Evolutionary conservation across 805 yeast species (phyloP).

Genomic region (Candida broadrunensis): DNA sequence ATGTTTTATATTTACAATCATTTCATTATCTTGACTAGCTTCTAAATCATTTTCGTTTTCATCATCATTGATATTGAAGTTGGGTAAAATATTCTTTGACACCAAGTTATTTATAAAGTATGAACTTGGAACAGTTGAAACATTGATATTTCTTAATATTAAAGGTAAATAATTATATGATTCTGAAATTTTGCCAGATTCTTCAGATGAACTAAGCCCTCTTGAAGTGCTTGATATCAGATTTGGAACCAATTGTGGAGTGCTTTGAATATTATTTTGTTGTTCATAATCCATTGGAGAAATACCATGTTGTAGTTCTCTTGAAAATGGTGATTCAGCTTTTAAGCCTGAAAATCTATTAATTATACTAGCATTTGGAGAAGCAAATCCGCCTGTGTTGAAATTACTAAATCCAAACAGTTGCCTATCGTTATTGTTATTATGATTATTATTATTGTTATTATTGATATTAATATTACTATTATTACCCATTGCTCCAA

Average conservation of each 20-base stretch:
- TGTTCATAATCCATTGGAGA: slow-evolving; percentile 16
- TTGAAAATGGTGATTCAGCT: slow-evolving; percentile 16
- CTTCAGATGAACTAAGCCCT: slow-evolving; percentile 1
- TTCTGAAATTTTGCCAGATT: slow-evolving; percentile 17
- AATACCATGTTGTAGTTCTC: slow-evolving; percentile 11
- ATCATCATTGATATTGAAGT: slow-evolving; percentile 32
- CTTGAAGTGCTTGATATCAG: slow-evolving; percentile 1
- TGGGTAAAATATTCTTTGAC: slow-evolving; percentile 14
- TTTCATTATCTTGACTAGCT: slow-evolving; percentile 23
- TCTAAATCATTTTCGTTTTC: slow-evolving; percentile 34
- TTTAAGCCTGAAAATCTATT: slow-evolving; percentile 8
- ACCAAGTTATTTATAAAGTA: slow-evolving; percentile 36
- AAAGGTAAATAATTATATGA: slow-evolving; percentile 66
- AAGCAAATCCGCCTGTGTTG: slow-evolving; percentile 13
- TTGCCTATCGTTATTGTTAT: slow-evolving; percentile 2
- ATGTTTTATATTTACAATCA: slow-evolving; percentile 23
- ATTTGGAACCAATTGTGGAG: not conserved
- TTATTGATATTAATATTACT: not conserved
- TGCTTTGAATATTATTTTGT: slow-evolving; percentile 3
- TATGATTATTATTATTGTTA: not conserved
- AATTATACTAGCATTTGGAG: slow-evolving; percentile 11
- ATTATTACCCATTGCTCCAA: too few species aligned
- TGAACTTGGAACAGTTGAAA: slow-evolving; percentile 56
- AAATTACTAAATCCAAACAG: slow-evolving; percentile 4
- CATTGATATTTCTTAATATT: slow-evolving; percentile 60